Conservation (phyloP, 441 rosid genomes). For the Francoa sonchifolia region DNA sequence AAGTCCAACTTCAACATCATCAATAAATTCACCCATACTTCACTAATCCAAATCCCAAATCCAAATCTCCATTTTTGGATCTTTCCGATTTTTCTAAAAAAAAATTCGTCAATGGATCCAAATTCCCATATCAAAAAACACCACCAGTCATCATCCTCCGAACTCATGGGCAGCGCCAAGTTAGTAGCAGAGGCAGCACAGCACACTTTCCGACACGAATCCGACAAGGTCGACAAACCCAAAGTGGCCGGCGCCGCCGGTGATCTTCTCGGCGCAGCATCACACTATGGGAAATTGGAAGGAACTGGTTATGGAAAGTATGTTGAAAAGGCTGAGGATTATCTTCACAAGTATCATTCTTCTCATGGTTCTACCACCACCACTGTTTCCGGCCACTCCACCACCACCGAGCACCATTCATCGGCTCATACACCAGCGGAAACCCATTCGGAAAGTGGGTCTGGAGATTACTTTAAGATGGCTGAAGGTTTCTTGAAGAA, state of each 20-base stretch:
- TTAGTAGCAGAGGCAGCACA: slow-evolving; percentile 48
- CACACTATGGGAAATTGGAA: slow-evolving; percentile 49
- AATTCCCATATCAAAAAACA: slow-evolving; percentile 10
- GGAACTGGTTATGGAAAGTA: slow-evolving; percentile 39
- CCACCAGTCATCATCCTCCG: slow-evolving; percentile 26
- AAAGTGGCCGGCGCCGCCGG: slow-evolving; percentile 46
- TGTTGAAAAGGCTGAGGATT: slow-evolving; percentile 47
- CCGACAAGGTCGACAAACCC: slow-evolving; percentile 33
- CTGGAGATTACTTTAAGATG: slow-evolving; percentile 18
- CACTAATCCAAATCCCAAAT: no score
- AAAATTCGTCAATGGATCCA: slow-evolving; percentile 13
- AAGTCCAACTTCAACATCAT: no score
- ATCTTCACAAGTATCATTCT: slow-evolving; percentile 41
- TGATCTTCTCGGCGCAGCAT: slow-evolving; percentile 46
- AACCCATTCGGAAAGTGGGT: slow-evolving; percentile 7
- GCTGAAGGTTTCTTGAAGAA: slow-evolving; percentile 33
- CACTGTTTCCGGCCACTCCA: slow-evolving; percentile 8
- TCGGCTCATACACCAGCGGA: background rate
- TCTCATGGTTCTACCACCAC: slow-evolving; percentile 18
- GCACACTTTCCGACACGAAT: slow-evolving; percentile 23
- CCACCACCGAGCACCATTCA: background rate
- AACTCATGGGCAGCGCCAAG: slow-evolving; percentile 53
- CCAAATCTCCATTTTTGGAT: no score
- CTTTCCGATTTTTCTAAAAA: no score
- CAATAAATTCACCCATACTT: no score